Evolutionary conservation across 306 rosid genomes (phyloP).

Genomic region (Lathyrus aphaca): DNA sequence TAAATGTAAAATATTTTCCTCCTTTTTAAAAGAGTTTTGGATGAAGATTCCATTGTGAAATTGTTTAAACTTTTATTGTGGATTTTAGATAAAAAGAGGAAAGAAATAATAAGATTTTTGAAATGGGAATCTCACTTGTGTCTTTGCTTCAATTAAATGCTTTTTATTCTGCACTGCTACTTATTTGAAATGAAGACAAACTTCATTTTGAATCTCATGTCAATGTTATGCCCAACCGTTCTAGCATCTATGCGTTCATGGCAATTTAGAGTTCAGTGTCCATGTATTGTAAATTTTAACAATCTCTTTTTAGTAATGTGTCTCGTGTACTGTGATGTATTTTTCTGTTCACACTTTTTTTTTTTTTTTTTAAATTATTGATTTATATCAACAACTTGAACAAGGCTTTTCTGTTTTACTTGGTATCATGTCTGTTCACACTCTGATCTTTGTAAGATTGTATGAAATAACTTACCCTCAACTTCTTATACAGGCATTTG

Average conservation of each 20-base stretch:
- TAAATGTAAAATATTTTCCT: conserved; percentile 13
- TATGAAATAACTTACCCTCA: conserved; percentile 36
- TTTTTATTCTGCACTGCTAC: conserved; percentile 14
- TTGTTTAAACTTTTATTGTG: neutral
- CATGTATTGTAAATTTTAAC: neutral
- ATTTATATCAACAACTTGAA: too few species aligned
- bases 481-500: conserved; percentile 67
- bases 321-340: conserved; percentile 14
- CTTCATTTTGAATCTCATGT: conserved; percentile 23
- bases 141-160: conserved; percentile 29
- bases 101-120: neutral
- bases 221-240: conserved; percentile 18
- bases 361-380: too few species aligned
- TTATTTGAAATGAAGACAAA: conserved; percentile 35
- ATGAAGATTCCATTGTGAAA: conserved; percentile 10
- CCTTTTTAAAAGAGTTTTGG: conserved; percentile 29
- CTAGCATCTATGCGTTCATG: conserved; percentile 23
- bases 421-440: too few species aligned
- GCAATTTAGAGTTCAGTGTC: conserved; percentile 7
- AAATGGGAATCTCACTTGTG: conserved; percentile 22
- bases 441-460: conserved; percentile 34
- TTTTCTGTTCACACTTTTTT: conserved; percentile 23
- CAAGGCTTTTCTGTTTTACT: too few species aligned
- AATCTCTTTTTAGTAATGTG: conserved; percentile 23
- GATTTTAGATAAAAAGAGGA: neutral